A percentile compares a stretch with the other conserved stretches of the same genome.
phyloP scores from a whole-genome alignment of 306 rosid species.

The Vicia sativa region DNA sequence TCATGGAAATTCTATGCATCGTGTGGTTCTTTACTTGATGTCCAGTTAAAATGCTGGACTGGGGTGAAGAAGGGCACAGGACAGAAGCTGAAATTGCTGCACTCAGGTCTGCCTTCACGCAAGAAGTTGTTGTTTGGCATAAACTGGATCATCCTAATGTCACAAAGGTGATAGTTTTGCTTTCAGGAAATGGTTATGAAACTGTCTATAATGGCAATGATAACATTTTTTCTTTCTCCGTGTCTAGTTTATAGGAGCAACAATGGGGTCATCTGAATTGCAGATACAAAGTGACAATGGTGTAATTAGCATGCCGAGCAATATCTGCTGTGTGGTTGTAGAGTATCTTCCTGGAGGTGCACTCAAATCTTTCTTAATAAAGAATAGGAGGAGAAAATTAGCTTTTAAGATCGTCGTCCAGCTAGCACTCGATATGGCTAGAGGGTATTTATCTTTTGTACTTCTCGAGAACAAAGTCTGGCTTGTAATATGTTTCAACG shows the following conservation, averaged over 20 bases:
- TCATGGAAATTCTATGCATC: too few species aligned
- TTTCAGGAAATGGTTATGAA: background rate
- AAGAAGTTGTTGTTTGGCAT: conserved; percentile 98
- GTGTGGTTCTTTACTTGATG: conserved; percentile 6
- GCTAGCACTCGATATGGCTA: conserved; percentile 91
- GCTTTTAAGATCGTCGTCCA: conserved; percentile 87
- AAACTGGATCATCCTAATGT: conserved; percentile 93
- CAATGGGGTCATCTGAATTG: conserved; percentile 87
- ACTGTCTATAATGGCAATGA: too few species aligned
- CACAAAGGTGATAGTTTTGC: conserved; percentile 60
- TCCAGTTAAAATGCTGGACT: conserved; percentile 77
- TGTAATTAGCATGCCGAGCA: conserved; percentile 86
- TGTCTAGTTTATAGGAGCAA: conserved; percentile 90
- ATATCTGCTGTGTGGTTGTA: conserved; percentile 87
- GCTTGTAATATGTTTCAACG: background rate
- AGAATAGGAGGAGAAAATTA: conserved; percentile 88
- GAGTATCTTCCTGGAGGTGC: conserved; percentile 92
- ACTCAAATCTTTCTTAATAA: conserved; percentile 78
- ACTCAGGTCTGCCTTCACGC: conserved; percentile 81
- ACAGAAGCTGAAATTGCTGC: conserved; percentile 80
- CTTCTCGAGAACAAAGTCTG: background rate
- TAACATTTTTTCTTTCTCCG: conserved; percentile 8
- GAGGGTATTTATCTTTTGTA: conserved; percentile 65
- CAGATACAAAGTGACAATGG: conserved; percentile 88
- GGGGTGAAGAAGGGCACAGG: conserved; percentile 97